Conservation (phyloP, 1,139 yeast genomes). For the Oligophagozyma castellii region DNA sequence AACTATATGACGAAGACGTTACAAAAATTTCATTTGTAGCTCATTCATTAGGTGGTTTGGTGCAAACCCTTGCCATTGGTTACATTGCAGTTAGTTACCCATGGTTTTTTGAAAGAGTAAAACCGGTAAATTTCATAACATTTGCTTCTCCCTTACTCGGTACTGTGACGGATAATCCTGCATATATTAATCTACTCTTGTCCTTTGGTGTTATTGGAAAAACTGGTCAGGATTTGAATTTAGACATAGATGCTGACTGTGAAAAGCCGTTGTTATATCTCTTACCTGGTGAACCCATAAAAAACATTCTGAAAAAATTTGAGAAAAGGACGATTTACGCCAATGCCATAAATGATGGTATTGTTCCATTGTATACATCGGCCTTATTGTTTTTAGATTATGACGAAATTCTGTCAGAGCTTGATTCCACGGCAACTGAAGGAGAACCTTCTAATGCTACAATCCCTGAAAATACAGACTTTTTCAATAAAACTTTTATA, state of each 20-base stretch:
- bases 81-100: slow-evolving; percentile 62
- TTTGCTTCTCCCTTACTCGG: slow-evolving; percentile 87
- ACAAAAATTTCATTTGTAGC: slow-evolving; percentile 71
- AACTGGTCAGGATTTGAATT: slow-evolving; percentile 85
- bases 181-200: slow-evolving; percentile 68
- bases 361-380: slow-evolving; percentile 83
- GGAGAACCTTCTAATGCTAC: slow-evolving; percentile 11
- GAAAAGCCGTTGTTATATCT: slow-evolving; percentile 53
- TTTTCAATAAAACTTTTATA: slow-evolving; percentile 14
- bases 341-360: slow-evolving; percentile 53
- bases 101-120: slow-evolving; percentile 47
- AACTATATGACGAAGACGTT: slow-evolving; percentile 36
- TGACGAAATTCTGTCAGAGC: slow-evolving; percentile 29
- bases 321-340: slow-evolving; percentile 37
- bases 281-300: slow-evolving; percentile 75
- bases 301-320: slow-evolving; percentile 48
- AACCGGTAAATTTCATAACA: slow-evolving; percentile 73
- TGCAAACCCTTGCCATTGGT: slow-evolving; percentile 84
- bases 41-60: slow-evolving; percentile 86
- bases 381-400: slow-evolving; percentile 67
- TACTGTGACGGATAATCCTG: slow-evolving; percentile 72
- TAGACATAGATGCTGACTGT: slow-evolving; percentile 26
- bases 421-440: slow-evolving; percentile 12
- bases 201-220: slow-evolving; percentile 86
- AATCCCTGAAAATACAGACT: slow-evolving; percentile 12